A percentile compares a stretch with the other conserved stretches of the same genome.
phyloP scores from a whole-genome alignment of 2,329 filamentous ascomycete species.

The Colletotrichum sp. region DNA sequence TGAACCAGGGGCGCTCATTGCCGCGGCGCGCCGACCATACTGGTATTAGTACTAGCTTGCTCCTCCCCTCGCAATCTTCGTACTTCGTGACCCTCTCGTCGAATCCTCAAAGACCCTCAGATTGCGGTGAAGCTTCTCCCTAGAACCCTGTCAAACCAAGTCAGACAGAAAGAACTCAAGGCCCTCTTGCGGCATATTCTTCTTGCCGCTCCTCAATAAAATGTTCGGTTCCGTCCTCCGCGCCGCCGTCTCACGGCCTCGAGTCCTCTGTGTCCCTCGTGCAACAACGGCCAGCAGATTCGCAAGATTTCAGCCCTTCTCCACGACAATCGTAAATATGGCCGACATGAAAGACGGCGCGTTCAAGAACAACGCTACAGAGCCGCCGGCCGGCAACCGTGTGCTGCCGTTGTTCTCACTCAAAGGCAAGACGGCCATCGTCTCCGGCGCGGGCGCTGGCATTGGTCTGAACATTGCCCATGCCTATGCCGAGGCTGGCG shows the following conservation, averaged over 20 bases:
- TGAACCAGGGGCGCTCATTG: constrained; percentile 9
- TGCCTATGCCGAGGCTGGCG: constrained; percentile 71
- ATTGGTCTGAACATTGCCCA: constrained; percentile 71
- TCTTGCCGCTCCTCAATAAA: constrained; percentile 3
- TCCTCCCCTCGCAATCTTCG: not conserved
- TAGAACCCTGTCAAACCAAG: constrained; percentile 11
- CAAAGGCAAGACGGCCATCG: constrained; percentile 72
- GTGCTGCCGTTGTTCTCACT: constrained; percentile 73
- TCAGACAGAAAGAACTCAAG: not conserved
- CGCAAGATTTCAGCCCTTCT: constrained; percentile 15
- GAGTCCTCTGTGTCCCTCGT: constrained; percentile 5
- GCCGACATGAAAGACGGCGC: constrained; percentile 49
- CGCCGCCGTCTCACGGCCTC: constrained; percentile 10
- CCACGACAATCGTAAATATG: constrained; percentile 30
- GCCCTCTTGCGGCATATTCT: constrained; percentile 13
- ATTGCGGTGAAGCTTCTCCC: constrained; percentile 15
- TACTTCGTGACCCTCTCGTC: not conserved
- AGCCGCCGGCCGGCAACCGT: constrained; percentile 48
- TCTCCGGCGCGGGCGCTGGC: constrained; percentile 70
- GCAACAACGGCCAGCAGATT: not conserved
- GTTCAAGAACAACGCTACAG: constrained; percentile 65
- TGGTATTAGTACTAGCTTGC: constrained; percentile 16
- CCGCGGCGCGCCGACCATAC: constrained; percentile 9
- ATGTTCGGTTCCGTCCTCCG: constrained; percentile 18
- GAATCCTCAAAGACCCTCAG: constrained; percentile 3